Evolutionary conservation across 2,329 filamentous ascomycete genomes (phyloP).

Genomic region (Pleurostoma richardsiae): DNA sequence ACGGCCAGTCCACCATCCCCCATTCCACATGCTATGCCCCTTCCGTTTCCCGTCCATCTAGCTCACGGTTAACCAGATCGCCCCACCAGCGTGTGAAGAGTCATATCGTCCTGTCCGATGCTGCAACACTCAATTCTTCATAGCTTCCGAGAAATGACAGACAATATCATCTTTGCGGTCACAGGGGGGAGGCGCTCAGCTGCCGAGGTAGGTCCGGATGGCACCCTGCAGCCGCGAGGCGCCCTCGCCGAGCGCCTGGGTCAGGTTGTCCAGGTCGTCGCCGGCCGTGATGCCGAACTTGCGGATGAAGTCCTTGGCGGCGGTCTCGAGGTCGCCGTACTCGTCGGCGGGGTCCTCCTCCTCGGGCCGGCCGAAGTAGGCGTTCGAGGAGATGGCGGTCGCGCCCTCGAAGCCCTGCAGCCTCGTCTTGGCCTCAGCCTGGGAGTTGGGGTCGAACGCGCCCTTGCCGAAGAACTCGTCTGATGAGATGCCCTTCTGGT

Average conservation of each 20-base stretch:
- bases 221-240: slow-evolving; percentile 77
- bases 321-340: slow-evolving; percentile 87
- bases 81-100: no score
- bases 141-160: no score
- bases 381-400: slow-evolving; percentile 87
- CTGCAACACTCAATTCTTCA: no score
- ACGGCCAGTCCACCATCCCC: no score
- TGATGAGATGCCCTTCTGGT: slow-evolving; percentile 92
- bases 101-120: no score
- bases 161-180: no score
- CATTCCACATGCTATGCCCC: no score
- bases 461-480: slow-evolving; percentile 98
- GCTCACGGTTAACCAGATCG: no score
- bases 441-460: slow-evolving; percentile 71
- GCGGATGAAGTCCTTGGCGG: slow-evolving; percentile 92
- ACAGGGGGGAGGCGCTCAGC: slow-evolving; percentile 27
- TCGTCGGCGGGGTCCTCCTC: slow-evolving; percentile 63
- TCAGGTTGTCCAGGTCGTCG: slow-evolving; percentile 90
- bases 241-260: slow-evolving; percentile 77
- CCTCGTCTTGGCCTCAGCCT: slow-evolving; percentile 80
- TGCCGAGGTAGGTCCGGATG: slow-evolving; percentile 59
- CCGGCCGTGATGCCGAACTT: slow-evolving; percentile 94
- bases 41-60: no score
- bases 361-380: slow-evolving; percentile 93
- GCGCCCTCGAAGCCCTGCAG: slow-evolving; percentile 93